Evolutionary conservation across 306 rosid genomes (phyloP), one percentile per base, ranked within the genome.

Genomic region (Adenanthera pavonina): DNA sequence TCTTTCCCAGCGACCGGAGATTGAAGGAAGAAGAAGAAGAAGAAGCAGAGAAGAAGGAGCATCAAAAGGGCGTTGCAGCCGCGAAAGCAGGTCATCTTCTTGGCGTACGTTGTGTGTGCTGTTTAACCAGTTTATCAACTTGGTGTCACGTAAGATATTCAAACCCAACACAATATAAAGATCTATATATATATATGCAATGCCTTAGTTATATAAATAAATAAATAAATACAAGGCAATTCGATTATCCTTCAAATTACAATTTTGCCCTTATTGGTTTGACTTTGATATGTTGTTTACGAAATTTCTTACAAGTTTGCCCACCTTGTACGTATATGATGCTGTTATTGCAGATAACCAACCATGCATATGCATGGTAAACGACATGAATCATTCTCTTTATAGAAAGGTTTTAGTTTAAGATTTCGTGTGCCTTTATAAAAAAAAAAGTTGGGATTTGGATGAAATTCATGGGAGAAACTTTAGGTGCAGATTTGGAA

Each of bases 61-160:
- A 78, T 9, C 20, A 75, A 65, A 70, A 84, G 67, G 56, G 52
- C 66, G 83, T 71, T 53, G 75, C 30, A 77, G 76, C 87, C 82
- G 72, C 74, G 20, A 81, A 83, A 87, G 84, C 79, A 40, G 83
- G 79, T 74, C 92, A 85, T 92, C 80, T 16, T 89, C 80, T 75
- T 82, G 62, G 44, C 12, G 79, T 54, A 38, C 12, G 79, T 54
- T 17, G 30, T 53, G 5, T 67, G 19, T 80, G 30, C 19, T 65
- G 35, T 62, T 53, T 17, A 15, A 16, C 78, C 65, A 52, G 60
- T 70, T 54, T 85, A 53, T 83, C 71, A 46, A 46, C 84, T 65
- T 41, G 8, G 54, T 30, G 75, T 80, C 69, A 80, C 78, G 82
- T 78, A 78, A 35, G 48, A 76, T 80, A 17, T 72, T 76, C 49